Evolutionary conservation across 2,329 filamentous ascomycete genomes (phyloP).

Genomic region (Fusarium verticillioides): DNA sequence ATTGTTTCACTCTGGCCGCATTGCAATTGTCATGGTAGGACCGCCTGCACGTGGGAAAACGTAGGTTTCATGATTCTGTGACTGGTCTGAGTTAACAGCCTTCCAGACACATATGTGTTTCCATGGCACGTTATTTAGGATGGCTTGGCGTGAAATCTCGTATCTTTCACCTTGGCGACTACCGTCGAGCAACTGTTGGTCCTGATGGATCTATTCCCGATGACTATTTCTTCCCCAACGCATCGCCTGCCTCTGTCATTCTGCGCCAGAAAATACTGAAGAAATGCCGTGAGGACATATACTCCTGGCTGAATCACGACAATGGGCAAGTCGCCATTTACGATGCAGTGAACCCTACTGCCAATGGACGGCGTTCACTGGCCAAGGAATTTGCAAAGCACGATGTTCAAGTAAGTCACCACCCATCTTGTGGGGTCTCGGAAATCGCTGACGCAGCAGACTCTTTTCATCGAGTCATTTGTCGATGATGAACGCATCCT

Average conservation of each 20-base stretch:
- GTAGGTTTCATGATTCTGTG: slow-evolving; percentile 57
- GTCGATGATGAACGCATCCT: slow-evolving; percentile 95
- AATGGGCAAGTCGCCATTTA: slow-evolving; percentile 99
- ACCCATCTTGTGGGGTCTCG: neutral
- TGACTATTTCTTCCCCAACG: slow-evolving; percentile 97
- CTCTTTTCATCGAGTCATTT: slow-evolving; percentile 94
- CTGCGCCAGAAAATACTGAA: slow-evolving; percentile 97
- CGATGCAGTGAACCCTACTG: slow-evolving; percentile 94
- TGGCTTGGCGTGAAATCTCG: slow-evolving; percentile 99
- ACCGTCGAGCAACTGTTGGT: slow-evolving; percentile 90
- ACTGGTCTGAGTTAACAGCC: slow-evolving; percentile 27
- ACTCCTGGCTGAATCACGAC: slow-evolving; percentile 94
- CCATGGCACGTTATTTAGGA: slow-evolving; percentile 90
- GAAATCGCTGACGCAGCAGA: slow-evolving; percentile 61
- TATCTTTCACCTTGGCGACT: slow-evolving; percentile 97
- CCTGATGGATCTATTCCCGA: slow-evolving; percentile 87
- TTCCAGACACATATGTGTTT: slow-evolving; percentile 88
- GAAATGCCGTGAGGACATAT: slow-evolving; percentile 97
- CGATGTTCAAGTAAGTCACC: slow-evolving; percentile 78
- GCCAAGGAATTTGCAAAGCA: slow-evolving; percentile 98
- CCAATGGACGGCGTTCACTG: slow-evolving; percentile 81
- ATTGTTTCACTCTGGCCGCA: slow-evolving; percentile 95
- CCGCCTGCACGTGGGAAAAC: slow-evolving; percentile 96
- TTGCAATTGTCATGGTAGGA: slow-evolving; percentile 96
- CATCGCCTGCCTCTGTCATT: slow-evolving; percentile 90